A percentile compares a stretch with the other conserved stretches of the same genome.
These are phyloP conservation scores for Cardiospermum halicacabum DNA, from an alignment of 345 rosid genomes.

Conservation along the genomic window DNA sequence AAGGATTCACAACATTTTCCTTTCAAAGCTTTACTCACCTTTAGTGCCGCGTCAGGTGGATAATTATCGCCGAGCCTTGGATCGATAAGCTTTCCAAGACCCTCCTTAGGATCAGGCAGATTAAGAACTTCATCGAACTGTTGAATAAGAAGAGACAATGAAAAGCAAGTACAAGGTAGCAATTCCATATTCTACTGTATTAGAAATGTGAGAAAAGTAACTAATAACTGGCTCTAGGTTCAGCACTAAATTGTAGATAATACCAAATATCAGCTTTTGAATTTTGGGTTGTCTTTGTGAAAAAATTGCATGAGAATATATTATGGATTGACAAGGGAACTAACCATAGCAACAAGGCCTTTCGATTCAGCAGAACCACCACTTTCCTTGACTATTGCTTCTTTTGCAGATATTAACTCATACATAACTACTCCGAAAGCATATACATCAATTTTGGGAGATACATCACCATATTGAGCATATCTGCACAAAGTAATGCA, in stretches of 20 bases:
- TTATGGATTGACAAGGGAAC: constrained; percentile 17
- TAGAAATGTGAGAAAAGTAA: not conserved
- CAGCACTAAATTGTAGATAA: not conserved
- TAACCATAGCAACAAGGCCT: constrained; percentile 90
- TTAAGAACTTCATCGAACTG: constrained; percentile 78
- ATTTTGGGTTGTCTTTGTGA: too few species aligned
- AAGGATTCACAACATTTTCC: not conserved
- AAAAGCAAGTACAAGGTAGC: not conserved
- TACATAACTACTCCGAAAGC: constrained; percentile 97
- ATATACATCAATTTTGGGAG: constrained; percentile 87
- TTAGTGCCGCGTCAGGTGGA: constrained; percentile 62
- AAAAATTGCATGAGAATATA: not conserved
- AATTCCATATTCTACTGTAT: not conserved
- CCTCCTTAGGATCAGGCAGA: constrained; percentile 54
- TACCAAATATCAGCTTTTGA: not conserved
- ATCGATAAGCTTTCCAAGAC: constrained; percentile 56
- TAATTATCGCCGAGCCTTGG: constrained; percentile 70
- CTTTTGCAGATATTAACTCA: constrained; percentile 90
- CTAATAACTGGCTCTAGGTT: not conserved
- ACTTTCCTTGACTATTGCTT: constrained; percentile 64
- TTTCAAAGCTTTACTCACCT: constrained; percentile 37
- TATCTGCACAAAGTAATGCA: constrained; percentile 44
- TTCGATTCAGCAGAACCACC: constrained; percentile 50
- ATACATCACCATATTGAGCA: constrained; percentile 81
- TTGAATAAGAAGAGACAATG: not conserved